Conservation (phyloP, 176 grass and related monocot species). For the Rhipidocladum racemiflorum region DNA sequence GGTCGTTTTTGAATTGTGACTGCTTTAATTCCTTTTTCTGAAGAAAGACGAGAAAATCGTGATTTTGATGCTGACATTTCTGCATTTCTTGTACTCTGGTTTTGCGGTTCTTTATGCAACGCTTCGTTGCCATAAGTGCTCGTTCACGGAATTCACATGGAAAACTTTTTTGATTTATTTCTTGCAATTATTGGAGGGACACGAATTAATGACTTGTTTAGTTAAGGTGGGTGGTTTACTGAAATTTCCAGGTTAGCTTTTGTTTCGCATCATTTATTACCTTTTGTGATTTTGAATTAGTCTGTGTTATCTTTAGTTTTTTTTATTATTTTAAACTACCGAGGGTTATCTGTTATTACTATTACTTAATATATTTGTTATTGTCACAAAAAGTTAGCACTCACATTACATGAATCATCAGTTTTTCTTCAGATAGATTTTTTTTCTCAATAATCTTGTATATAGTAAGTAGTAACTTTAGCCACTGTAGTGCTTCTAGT, state of each 20-base stretch:
- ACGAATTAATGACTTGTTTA: slow-evolving; percentile 6
- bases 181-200: background rate
- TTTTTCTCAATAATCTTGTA: background rate
- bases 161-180: slow-evolving; percentile 17
- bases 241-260: background rate
- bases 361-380: background rate
- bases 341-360: background rate
- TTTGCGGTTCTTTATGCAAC: slow-evolving; percentile 28
- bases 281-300: background rate
- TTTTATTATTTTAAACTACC: background rate
- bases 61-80: slow-evolving; percentile 41
- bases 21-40: slow-evolving; percentile 6
- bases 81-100: slow-evolving; percentile 21
- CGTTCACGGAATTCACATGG: slow-evolving; percentile 28
- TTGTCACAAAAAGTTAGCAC: background rate
- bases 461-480: background rate
- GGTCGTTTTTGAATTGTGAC: background rate
- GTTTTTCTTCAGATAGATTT: background rate
- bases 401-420: background rate
- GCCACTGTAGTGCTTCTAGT: background rate
- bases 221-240: background rate
- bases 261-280: background rate
- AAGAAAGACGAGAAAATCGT: slow-evolving; percentile 28
- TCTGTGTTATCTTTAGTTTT: background rate
- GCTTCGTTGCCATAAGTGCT: slow-evolving; percentile 22